These are phyloP conservation scores for Scenedesmus sp. DNA, from an alignment of 163 green algal species.

Conservation along the genomic window DNA sequence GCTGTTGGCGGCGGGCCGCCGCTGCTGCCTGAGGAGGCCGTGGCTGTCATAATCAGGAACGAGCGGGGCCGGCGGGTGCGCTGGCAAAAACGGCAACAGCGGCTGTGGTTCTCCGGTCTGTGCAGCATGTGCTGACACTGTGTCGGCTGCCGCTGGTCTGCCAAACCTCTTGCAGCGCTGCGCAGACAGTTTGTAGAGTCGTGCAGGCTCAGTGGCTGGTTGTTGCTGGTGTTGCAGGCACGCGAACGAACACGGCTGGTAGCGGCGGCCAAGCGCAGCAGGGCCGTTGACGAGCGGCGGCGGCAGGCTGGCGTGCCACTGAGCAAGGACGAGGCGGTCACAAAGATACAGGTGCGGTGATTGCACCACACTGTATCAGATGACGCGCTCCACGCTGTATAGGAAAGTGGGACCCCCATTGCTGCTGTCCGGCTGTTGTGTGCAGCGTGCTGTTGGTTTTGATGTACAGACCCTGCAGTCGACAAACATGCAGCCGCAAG, in stretches of 20 bases:
- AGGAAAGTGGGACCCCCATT: no score
- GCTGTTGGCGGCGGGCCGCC: conserved; percentile 56
- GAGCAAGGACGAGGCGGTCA: conserved; percentile 73
- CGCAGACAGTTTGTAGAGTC: not conserved
- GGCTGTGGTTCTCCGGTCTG: not conserved
- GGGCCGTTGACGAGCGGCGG: conserved; percentile 69
- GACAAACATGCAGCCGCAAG: no score
- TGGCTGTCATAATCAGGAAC: conserved; percentile 74
- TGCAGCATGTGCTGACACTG: not conserved
- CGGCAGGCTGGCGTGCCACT: conserved; percentile 66
- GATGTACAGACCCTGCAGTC: no score
- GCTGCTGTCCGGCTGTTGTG: not conserved
- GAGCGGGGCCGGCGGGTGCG: conserved; percentile 70
- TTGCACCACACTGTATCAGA: no score
- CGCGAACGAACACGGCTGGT: conserved; percentile 66
- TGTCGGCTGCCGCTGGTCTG: not conserved
- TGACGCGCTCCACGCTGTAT: no score
- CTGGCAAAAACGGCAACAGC: not conserved
- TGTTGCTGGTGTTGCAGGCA: conserved; percentile 54
- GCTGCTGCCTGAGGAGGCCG: conserved; percentile 72
- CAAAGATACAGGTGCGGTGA: conserved; percentile 76
- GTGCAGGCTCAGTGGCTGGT: not conserved
- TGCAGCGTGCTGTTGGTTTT: not conserved
- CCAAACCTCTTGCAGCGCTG: not conserved
- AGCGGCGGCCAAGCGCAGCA: conserved; percentile 72